Conservation (phyloP, 2,329 filamentous ascomycete genomes). For the Fusarium nelsonii region DNA sequence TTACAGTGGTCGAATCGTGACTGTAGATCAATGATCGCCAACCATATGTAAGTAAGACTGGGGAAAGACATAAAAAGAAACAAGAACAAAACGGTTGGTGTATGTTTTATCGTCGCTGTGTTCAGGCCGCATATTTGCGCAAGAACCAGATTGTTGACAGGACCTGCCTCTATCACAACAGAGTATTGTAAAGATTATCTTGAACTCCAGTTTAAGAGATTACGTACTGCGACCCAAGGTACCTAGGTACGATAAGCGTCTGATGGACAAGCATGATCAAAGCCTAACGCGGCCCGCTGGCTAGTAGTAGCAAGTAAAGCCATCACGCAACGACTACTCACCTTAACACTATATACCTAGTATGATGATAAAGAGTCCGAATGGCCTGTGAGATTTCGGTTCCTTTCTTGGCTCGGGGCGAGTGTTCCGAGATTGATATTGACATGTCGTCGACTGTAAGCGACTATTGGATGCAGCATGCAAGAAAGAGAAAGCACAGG, state of each 20-base stretch:
- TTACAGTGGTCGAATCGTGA: slow-evolving; percentile 23
- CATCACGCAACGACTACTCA: background rate
- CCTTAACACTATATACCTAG: background rate
- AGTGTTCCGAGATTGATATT: slow-evolving; percentile 25
- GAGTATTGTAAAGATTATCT: background rate
- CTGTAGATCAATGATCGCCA: slow-evolving; percentile 33
- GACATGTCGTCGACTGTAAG: slow-evolving; percentile 17
- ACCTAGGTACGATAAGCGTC: background rate
- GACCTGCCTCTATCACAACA: background rate
- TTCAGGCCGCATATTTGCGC: slow-evolving; percentile 11
- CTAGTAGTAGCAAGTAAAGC: slow-evolving; percentile 30
- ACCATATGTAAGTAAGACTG: slow-evolving; percentile 3
- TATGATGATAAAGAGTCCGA: slow-evolving; percentile 19
- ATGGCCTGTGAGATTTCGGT: slow-evolving; percentile 39
- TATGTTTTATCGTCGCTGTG: slow-evolving; percentile 3
- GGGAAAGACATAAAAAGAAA: background rate
- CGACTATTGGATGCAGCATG: slow-evolving; percentile 17
- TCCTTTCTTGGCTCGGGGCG: slow-evolving; percentile 33
- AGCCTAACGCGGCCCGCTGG: slow-evolving; percentile 41
- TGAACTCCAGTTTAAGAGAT: slow-evolving; percentile 2
- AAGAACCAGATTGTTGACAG: slow-evolving; percentile 33
- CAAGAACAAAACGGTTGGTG: background rate
- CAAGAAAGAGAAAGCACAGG: slow-evolving; percentile 23
- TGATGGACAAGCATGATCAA: slow-evolving; percentile 11
- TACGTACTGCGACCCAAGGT: slow-evolving; percentile 4